phyloP scores from a whole-genome alignment of 805 yeast species.

The Peterozyma toletana region DNA sequence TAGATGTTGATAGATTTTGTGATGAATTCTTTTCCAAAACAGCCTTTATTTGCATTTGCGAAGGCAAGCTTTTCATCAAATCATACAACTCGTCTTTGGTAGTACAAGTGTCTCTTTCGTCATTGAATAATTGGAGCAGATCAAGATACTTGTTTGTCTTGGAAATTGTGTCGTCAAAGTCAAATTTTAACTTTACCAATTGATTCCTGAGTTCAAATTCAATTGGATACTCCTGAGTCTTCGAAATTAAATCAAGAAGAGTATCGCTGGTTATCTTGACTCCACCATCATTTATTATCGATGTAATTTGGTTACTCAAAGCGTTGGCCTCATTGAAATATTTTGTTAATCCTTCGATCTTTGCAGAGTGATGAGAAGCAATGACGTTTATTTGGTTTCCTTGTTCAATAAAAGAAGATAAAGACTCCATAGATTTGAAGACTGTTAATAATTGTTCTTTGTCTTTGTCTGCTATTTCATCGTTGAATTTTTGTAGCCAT shows the following conservation, averaged over 20 bases:
- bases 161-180: constrained; percentile 11
- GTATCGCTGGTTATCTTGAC: not conserved
- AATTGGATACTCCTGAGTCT: constrained; percentile 5
- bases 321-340: constrained; percentile 9
- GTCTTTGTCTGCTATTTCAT: too few species aligned
- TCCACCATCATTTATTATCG: not conserved
- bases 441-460: too few species aligned
- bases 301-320: constrained; percentile 8
- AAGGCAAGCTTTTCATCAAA: not conserved
- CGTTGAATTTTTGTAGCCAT: constrained; percentile 29
- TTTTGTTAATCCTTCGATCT: constrained; percentile 8
- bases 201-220: constrained; percentile 1
- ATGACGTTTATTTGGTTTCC: constrained; percentile 13
- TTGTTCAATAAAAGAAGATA: constrained; percentile 13
- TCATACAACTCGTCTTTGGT: not conserved
- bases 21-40: constrained; percentile 1
- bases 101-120: constrained; percentile 11
- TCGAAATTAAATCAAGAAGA: not conserved
- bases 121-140: constrained; percentile 13
- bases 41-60: constrained; percentile 3
- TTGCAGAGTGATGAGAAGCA: constrained; percentile 10
- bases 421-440: not conserved
- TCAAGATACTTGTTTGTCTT: constrained; percentile 15
- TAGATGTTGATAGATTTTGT: not conserved
- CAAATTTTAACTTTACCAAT: not conserved